These are phyloP conservation scores for Boletus fagicola DNA, from an alignment of 768 basidiomycete genomes.

Conservation along the genomic window DNA sequence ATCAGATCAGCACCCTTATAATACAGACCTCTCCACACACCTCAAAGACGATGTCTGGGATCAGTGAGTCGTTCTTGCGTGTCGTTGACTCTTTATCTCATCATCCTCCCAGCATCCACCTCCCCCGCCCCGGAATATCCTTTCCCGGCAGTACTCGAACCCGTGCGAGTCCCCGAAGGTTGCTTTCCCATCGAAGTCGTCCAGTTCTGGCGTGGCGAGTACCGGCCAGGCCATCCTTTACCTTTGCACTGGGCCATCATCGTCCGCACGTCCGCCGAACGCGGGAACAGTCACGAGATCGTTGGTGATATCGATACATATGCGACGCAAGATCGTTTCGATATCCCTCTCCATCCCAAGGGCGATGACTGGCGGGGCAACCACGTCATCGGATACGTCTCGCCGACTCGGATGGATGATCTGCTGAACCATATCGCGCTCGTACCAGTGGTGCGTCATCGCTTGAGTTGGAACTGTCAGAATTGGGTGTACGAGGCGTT, in stretches of 20 bases:
- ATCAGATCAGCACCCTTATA: neutral
- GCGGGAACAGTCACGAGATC: conserved; percentile 30
- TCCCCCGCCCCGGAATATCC: neutral
- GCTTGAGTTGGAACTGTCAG: conserved; percentile 27
- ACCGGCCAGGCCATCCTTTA: conserved; percentile 3
- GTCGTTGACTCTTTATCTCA: neutral
- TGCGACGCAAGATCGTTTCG: conserved; percentile 12
- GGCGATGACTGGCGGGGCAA: conserved; percentile 25
- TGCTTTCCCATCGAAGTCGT: conserved; percentile 25
- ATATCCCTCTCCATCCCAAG: conserved; percentile 10
- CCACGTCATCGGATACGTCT: conserved; percentile 25
- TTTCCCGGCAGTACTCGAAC: conserved; percentile 11
- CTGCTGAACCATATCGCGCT: conserved; percentile 20
- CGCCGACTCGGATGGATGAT: conserved; percentile 12
- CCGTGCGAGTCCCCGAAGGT: conserved; percentile 17
- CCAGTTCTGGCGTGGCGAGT: conserved; percentile 32
- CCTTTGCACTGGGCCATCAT: conserved; percentile 32
- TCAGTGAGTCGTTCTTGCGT: neutral
- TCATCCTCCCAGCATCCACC: neutral
- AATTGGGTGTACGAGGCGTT: conserved; percentile 30
- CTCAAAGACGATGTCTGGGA: conserved; percentile 5
- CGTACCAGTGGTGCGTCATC: conserved; percentile 17
- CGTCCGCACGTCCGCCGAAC: conserved; percentile 19
- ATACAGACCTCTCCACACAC: neutral
- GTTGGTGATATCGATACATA: conserved; percentile 28